Evolutionary conservation across 345 rosid genomes (phyloP), one percentile per base, ranked within the genome.

Genomic region (Acer saccharum): DNA sequence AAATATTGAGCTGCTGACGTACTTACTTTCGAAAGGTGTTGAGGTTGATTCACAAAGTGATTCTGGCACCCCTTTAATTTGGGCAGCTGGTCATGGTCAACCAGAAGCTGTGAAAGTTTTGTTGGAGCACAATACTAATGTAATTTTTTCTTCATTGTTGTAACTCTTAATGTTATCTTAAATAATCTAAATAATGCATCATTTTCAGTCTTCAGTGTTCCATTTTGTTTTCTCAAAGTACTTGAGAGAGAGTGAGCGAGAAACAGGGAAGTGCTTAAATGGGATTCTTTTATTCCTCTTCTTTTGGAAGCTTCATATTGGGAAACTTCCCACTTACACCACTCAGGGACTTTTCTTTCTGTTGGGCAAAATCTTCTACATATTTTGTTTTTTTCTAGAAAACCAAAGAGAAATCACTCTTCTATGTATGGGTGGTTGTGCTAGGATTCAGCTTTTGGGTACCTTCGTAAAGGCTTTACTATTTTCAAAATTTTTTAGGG

Each of bases 1-100:
- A 62, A 82, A 90, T 63, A 84, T 89, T 65, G 95, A 88, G 84
- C 85, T 93, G 88, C 80, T 92, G 10, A 84, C 77, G 73, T 85
- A 86, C 76, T 64, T 94, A 77, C 92, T 94, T 71, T 84, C 97
- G 1, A 88, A 84, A 87, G 93, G 86, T 76, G 89, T 83, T 74
- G 83, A 88, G n/a, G 88, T 92, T 81, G 90, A 94, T 70, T 92
- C 92, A 17, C 83, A 91, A 83, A 92, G 99, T 81, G 96, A 95
- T 84, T 84, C 97, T 78, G 99, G 96, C 64, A 90, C 97, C 27
- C 97, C 98, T 43, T 81, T 94, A 70, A 78, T 94, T 52, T 94
- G 97, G 97, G 97, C 97, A 80, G 97, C 97, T 78, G 98, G 97
- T 44, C 98, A 95, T 73, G 92, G 81, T 52, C 94, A 95, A 72